These are phyloP conservation scores for Haemoproteus tartakovskyi DNA, from an alignment of 169 alveolate species.

Conservation along the genomic window DNA sequence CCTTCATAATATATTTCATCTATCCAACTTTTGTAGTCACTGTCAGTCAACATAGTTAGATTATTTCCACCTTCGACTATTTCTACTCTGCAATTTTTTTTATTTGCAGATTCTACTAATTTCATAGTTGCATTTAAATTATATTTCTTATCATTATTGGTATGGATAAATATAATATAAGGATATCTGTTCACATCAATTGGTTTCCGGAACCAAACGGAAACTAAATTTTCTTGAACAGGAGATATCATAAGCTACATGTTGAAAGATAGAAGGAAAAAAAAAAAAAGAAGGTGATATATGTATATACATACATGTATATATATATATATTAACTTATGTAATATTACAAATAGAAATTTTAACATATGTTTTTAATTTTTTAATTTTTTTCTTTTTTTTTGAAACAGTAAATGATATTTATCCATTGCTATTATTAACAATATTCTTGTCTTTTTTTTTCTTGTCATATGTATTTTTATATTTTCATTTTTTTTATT, in stretches of 20 bases:
- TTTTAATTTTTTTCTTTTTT: too few relatives aligned
- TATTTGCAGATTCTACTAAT: conserved; percentile 12
- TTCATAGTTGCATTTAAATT: conserved; percentile 7
- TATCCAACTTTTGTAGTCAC: conserved; percentile 31
- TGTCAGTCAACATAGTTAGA: conserved; percentile 1
- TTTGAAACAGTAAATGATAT: too few relatives aligned
- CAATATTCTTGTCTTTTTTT: too few relatives aligned
- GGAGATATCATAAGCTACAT: conserved; percentile 30
- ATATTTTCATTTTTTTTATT: too few relatives aligned
- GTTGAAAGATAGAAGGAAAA: neutral
- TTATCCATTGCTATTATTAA: too few relatives aligned
- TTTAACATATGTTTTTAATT: too few relatives aligned
- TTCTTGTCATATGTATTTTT: too few relatives aligned
- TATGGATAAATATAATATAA: conserved; percentile 34
- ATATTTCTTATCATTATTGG: conserved; percentile 12
- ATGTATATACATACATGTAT: neutral
- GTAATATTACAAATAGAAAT: too few relatives aligned
- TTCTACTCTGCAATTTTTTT: conserved; percentile 33
- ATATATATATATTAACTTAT: too few relatives aligned
- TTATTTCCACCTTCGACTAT: conserved; percentile 20
- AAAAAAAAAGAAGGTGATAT: neutral
- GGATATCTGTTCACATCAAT: conserved; percentile 16
- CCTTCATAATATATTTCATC: conserved; percentile 26
- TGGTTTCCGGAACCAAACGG: conserved; percentile 1
- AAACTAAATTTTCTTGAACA: conserved; percentile 30